These are phyloP conservation scores for Phaseolus lunatus DNA, from an alignment of 306 rosid species.

Conservation along the genomic window DNA sequence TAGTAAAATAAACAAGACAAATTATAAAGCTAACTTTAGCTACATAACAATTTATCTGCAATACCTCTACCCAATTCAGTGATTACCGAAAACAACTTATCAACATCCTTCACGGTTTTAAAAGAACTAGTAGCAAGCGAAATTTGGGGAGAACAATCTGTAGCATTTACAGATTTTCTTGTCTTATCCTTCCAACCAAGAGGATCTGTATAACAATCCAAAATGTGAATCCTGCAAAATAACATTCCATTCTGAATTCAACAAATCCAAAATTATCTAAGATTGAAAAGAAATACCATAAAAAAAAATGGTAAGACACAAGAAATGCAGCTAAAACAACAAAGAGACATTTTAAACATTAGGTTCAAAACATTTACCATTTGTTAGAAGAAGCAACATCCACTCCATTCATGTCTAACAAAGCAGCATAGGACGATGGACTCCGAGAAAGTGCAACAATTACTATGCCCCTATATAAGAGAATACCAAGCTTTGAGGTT, in stretches of 20 bases:
- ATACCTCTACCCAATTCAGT: constrained; percentile 78
- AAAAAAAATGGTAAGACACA: neutral
- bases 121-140: constrained; percentile 50
- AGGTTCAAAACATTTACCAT: constrained; percentile 53
- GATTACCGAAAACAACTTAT: constrained; percentile 58
- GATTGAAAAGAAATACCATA: neutral
- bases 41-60: constrained; percentile 21
- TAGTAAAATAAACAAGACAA: neutral
- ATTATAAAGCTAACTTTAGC: neutral
- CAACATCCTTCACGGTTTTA: constrained; percentile 70
- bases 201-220: constrained; percentile 98
- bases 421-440: constrained; percentile 66
- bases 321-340: constrained; percentile 15
- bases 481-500: neutral
- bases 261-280: neutral
- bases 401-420: constrained; percentile 63
- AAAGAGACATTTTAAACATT: neutral
- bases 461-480: constrained; percentile 63
- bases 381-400: constrained; percentile 59
- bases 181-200: constrained; percentile 87
- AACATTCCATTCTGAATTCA: constrained; percentile 7
- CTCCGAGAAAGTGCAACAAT: constrained; percentile 76
- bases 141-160: constrained; percentile 49
- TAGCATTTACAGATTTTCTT: constrained; percentile 48
- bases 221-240: constrained; percentile 74